phyloP scores from a whole-genome alignment of 306 rosid species.

The Dicorynia guianensis region DNA sequence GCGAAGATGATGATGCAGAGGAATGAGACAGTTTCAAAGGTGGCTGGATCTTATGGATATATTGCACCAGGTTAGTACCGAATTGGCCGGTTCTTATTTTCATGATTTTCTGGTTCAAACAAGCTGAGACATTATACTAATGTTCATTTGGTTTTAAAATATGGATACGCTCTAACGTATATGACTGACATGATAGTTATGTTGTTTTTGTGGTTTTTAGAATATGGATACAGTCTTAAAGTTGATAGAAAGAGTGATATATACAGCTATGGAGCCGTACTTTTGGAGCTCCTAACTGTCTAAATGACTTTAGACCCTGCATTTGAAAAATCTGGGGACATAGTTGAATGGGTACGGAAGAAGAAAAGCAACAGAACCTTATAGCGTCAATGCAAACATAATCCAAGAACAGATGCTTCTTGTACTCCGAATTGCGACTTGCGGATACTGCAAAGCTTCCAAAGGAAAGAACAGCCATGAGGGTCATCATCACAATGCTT shows the following conservation, averaged over 20 bases:
- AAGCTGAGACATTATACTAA: background rate
- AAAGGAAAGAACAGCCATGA: slow-evolving; percentile 86
- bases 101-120: background rate
- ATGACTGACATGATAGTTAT: slow-evolving; percentile 3
- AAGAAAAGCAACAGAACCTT: slow-evolving; percentile 52
- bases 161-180: slow-evolving; percentile 68
- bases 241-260: slow-evolving; percentile 88
- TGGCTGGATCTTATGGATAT: slow-evolving; percentile 94
- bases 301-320: slow-evolving; percentile 68
- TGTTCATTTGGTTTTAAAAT: slow-evolving; percentile 47
- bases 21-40: slow-evolving; percentile 83
- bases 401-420: slow-evolving; percentile 92
- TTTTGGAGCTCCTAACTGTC: slow-evolving; percentile 81
- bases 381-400: slow-evolving; percentile 78
- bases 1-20: slow-evolving; percentile 83
- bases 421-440: slow-evolving; percentile 80
- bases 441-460: slow-evolving; percentile 83
- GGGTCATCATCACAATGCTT: slow-evolving; percentile 79
- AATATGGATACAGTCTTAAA: slow-evolving; percentile 84
- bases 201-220: slow-evolving; percentile 45
- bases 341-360: slow-evolving; percentile 76
- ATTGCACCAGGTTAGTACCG: slow-evolving; percentile 83
- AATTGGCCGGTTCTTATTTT: no score
- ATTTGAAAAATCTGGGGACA: slow-evolving; percentile 63
- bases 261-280: slow-evolving; percentile 85